phyloP scores from a whole-genome alignment of 768 basidiomycete species.

The Lactarius hengduanensis region DNA sequence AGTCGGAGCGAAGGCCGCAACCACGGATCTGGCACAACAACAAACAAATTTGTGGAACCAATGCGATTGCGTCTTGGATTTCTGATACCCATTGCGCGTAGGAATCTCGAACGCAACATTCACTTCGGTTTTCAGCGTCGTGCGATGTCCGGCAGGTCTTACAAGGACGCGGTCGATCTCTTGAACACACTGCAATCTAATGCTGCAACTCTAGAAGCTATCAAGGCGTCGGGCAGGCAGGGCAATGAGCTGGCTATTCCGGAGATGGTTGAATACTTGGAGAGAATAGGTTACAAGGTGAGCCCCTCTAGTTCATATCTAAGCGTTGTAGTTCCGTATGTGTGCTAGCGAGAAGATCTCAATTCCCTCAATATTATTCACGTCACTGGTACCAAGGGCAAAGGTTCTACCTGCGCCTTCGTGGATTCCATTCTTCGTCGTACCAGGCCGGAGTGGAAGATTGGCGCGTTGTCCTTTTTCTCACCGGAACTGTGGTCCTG shows the following conservation, averaged over 20 bases:
- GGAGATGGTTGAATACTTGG: slow-evolving; percentile 89
- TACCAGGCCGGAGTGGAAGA: slow-evolving; percentile 70
- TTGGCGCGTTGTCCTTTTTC: slow-evolving; percentile 52
- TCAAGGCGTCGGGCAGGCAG: slow-evolving; percentile 68
- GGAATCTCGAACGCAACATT: neutral
- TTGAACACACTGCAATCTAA: slow-evolving; percentile 89
- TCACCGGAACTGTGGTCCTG: neutral
- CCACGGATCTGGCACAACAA: neutral
- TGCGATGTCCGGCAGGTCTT: slow-evolving; percentile 63
- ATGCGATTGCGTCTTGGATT: slow-evolving; percentile 7
- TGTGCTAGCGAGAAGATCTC: slow-evolving; percentile 68
- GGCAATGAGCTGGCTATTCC: slow-evolving; percentile 64
- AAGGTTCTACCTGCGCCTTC: slow-evolving; percentile 96
- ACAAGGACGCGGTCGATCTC: slow-evolving; percentile 68
- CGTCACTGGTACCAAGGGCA: slow-evolving; percentile 97
- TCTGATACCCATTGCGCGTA: slow-evolving; percentile 7
- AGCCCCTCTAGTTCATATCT: slow-evolving; percentile 33
- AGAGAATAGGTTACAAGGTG: slow-evolving; percentile 83
- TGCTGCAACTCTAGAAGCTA: slow-evolving; percentile 85
- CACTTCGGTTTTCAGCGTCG: slow-evolving; percentile 27
- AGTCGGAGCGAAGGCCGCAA: neutral
- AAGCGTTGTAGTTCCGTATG: slow-evolving; percentile 19
- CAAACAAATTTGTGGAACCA: slow-evolving; percentile 13
- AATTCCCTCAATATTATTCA: slow-evolving; percentile 91
- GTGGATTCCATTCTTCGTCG: slow-evolving; percentile 81